phyloP scores from a whole-genome alignment of 306 rosid genomes.

The Luffa acutangula region DNA sequence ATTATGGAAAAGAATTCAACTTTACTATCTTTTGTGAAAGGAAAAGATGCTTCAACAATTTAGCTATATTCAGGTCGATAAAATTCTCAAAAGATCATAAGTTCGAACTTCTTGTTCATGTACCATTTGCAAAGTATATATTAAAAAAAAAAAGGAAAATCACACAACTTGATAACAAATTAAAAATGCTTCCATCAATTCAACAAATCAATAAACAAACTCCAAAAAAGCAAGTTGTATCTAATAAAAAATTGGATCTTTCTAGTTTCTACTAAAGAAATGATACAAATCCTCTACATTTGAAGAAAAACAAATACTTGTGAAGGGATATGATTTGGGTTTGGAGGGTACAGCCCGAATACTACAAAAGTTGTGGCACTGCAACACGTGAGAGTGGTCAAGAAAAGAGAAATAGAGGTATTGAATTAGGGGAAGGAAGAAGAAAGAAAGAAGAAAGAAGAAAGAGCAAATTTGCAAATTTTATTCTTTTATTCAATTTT shows the following conservation, averaged over 20 bases:
- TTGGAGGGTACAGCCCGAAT: background rate
- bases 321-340: background rate
- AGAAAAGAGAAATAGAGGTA: background rate
- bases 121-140: background rate
- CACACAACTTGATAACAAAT: background rate
- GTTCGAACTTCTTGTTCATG: background rate
- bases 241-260: background rate
- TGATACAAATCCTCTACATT: background rate
- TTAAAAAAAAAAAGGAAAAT: background rate
- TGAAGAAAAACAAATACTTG: background rate
- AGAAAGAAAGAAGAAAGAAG: background rate
- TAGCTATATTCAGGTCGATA: too few species aligned
- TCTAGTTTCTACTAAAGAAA: background rate
- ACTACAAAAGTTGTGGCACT: background rate
- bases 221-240: background rate
- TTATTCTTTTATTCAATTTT: slow-evolving; percentile 24
- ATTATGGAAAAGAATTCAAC: background rate
- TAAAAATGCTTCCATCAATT: background rate
- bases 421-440: background rate
- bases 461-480: background rate
- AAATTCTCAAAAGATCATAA: background rate
- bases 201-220: background rate
- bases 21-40: background rate
- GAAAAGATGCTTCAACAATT: background rate
- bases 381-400: slow-evolving; percentile 5